Evolutionary conservation across 202 grass and related monocot genomes (phyloP), one percentile per base, ranked within the genome.

Genomic region (Cymbopogon flexuosus): DNA sequence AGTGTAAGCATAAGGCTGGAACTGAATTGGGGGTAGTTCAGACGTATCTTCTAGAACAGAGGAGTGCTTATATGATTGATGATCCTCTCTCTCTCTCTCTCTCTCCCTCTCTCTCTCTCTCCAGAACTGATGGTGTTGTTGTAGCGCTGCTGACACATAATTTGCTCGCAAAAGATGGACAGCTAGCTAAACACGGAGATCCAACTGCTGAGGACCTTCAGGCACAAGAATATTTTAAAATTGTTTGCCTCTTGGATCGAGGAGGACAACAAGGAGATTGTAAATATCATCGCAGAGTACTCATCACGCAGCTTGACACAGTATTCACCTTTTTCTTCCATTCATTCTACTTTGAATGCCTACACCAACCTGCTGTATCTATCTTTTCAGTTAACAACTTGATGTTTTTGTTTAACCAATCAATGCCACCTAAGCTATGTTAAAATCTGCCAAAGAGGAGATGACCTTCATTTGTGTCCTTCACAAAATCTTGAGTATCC

Each of bases 161-260:
- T 75, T 8, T 90, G 79, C 42, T 62, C 85, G 1, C 56, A 78
- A 62, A 79, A 83, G 58, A 76, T 90, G 76, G 65, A 90, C 2
- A 27, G 1, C 39, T 70, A 81, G 31, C 73, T 93, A n/a, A 84
- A 88, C 36, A 86, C 66, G 0, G 88, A 93, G 78, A 80, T 90
- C 14, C 11, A 66, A 22, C 62, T 90, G 9, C 52, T 93, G 79
- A 88, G 80, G 62, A 85, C 52, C 0, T 72, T 88, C 3, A 83
- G 23, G 35, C 88, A 93, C 81, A 75, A 84, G 42, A 93, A 90
- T 49, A 88, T 88, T 42, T 54, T 90, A n/a, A 90, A 86, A 51
- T 34, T 86, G 76, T 86, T 83, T 54, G 83, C 82, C 19, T 93
- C 85, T 31, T 93, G 91, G 85, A 71, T 93, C n/a, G 91, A 93